phyloP scores from a whole-genome alignment of 495 filamentous ascomycete species.

The Annulohypoxylon bovei region DNA sequence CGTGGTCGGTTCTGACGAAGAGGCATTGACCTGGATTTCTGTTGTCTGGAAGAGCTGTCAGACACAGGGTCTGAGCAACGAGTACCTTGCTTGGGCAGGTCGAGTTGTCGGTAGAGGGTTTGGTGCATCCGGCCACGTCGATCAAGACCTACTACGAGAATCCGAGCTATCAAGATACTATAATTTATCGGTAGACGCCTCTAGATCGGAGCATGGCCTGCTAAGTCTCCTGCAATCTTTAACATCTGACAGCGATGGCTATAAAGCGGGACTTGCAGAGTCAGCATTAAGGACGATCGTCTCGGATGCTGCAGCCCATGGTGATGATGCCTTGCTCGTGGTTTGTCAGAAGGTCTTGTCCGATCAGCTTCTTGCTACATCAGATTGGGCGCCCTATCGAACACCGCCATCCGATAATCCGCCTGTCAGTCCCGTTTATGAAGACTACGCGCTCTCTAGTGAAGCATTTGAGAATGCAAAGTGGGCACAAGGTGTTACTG shows the following conservation, averaged over 20 bases:
- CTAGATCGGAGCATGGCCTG: slow-evolving; percentile 61
- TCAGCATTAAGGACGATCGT: slow-evolving; percentile 76
- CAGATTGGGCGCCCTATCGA: slow-evolving; percentile 60
- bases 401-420: slow-evolving; percentile 57
- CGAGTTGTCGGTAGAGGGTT: slow-evolving; percentile 86
- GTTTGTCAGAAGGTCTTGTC: slow-evolving; percentile 59
- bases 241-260: slow-evolving; percentile 68
- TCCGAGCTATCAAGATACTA: slow-evolving; percentile 62
- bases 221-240: slow-evolving; percentile 74
- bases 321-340: slow-evolving; percentile 55
- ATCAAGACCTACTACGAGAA: slow-evolving; percentile 66
- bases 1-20: slow-evolving; percentile 68
- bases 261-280: slow-evolving; percentile 79
- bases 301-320: slow-evolving; percentile 60
- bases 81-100: slow-evolving; percentile 85
- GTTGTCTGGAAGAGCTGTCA: slow-evolving; percentile 80
- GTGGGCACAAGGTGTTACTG: slow-evolving; percentile 74
- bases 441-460: slow-evolving; percentile 46
- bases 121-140: slow-evolving; percentile 74
- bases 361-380: slow-evolving; percentile 54
- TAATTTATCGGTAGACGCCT: slow-evolving; percentile 49
- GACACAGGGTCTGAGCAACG: slow-evolving; percentile 64
- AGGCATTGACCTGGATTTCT: slow-evolving; percentile 67
- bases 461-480: slow-evolving; percentile 49
- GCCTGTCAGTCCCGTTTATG: slow-evolving; percentile 26